phyloP scores from a whole-genome alignment of 441 rosid genomes.

The Gossypium davidsonii region DNA sequence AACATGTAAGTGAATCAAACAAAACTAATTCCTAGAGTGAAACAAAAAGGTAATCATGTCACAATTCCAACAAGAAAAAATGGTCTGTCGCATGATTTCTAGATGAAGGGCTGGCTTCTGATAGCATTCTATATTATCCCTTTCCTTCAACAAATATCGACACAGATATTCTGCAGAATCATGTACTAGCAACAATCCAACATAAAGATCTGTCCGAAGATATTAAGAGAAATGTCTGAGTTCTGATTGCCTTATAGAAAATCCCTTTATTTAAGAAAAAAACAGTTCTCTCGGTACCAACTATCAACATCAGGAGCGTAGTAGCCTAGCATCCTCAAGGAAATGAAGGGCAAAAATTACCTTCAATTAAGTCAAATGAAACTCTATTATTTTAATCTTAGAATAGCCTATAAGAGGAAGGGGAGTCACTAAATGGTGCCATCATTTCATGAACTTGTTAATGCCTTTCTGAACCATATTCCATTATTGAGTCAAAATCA shows the following conservation, averaged over 20 bases:
- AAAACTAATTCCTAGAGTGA: neutral
- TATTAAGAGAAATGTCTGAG: neutral
- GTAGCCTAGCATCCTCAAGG: neutral
- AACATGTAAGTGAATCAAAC: neutral
- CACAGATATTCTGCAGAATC: neutral
- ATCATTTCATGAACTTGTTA: neutral
- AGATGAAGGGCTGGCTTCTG: neutral
- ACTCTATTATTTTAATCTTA: neutral
- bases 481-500: neutral
- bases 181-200: neutral
- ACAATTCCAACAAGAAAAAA: neutral
- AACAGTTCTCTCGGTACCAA: neutral
- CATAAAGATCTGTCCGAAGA: neutral
- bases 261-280: neutral
- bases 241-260: neutral
- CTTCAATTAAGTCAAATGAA: neutral
- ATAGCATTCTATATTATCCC: neutral
- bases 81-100: neutral
- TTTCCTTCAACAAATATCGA: neutral
- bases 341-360: neutral
- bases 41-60: neutral
- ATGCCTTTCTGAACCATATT: neutral
- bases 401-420: neutral
- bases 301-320: neutral
- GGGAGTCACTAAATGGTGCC: neutral